Percentiles rank a stretch among this genome's conserved stretches.
Evolutionary conservation across 306 rosid genomes (phyloP).

Genomic region (Oemleria cerasiformis): DNA sequence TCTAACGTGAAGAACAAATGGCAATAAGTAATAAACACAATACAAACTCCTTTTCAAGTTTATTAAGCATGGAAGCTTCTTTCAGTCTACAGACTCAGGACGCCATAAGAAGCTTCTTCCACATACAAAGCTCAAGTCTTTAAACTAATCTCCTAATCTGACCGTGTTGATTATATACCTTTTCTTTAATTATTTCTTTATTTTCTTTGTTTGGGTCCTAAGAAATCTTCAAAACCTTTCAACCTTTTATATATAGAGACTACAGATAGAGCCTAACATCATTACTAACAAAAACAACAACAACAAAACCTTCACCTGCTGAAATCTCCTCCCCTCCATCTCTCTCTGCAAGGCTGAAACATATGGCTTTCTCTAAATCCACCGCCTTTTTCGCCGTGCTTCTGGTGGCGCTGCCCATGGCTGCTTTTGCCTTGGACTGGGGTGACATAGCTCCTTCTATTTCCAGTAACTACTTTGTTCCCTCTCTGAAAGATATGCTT

Average conservation of each 20-base stretch:
- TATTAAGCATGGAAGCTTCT: conserved; percentile 2
- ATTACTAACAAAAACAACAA: neutral
- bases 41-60: neutral
- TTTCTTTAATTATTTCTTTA: no score
- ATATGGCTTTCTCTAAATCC: conserved; percentile 34
- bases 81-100: neutral
- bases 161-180: neutral
- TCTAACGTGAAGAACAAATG: neutral
- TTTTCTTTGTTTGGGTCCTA: conserved; percentile 15
- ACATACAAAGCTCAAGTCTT: neutral
- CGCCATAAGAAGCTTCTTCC: conserved; percentile 3
- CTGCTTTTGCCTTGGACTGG: conserved; percentile 25
- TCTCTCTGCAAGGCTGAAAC: conserved; percentile 5
- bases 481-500: neutral
- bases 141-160: neutral
- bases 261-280: neutral
- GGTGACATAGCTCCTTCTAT: conserved; percentile 23
- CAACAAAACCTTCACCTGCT: neutral
- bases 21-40: neutral
- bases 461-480: conserved; percentile 25
- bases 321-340: neutral
- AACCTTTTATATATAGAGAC: neutral
- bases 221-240: conserved; percentile 12
- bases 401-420: conserved; percentile 26
- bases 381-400: conserved; percentile 30